Base-by-base conservation (phyloP, 805 yeast species). In the Hermanozyma aechmeae region DNA sequence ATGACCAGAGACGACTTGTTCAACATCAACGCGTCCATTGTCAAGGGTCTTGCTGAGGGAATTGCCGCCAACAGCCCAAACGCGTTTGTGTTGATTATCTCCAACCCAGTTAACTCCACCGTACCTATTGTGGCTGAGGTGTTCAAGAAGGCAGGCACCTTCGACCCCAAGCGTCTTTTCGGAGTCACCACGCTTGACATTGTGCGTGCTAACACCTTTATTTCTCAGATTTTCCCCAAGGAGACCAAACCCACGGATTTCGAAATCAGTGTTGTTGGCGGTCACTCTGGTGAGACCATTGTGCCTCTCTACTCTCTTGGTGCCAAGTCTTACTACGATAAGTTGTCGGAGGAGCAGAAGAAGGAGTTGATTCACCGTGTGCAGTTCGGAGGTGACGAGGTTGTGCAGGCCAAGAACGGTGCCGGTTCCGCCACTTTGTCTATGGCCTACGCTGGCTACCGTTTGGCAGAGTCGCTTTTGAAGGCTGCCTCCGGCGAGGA, bases 201-300 rank as follows among this genome's bases (percentile, higher is more conserved):
- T 30, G 92, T 86, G 34, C 74, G 96, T 48, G 86, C 96, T 32
- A 79, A 85, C 55, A 77, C 85, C 25, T 85, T 84, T 56, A 59
- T 79, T 37, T 68, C 84, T 25, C 75, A 73, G 43, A 56, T 73
- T 27, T 59, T 60, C 31, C 63, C 66, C 23, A 51, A 42, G 14
- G 60, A 58, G 17, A 38, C 65, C 31, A 58, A 62, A 38, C 65
- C 73, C 38, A 67, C 82, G 29, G 62, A 69, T 40, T 68, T 62
- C 40, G 69, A 68, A 43, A 64, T 84, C 31, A 77, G 85, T 13
- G 95, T 87, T 30, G 65, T 86, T 43, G 96, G 96, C 38, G 96
- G 96, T 30, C 96, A 86, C 67, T 83, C 95, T 18, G 96, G 96
- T 40, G 89, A 80, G 51, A 86, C 96, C 28, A 86, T 86, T 50